phyloP scores from a whole-genome alignment of 352 stramenopile genomes.

The Blastocystis sp. region DNA sequence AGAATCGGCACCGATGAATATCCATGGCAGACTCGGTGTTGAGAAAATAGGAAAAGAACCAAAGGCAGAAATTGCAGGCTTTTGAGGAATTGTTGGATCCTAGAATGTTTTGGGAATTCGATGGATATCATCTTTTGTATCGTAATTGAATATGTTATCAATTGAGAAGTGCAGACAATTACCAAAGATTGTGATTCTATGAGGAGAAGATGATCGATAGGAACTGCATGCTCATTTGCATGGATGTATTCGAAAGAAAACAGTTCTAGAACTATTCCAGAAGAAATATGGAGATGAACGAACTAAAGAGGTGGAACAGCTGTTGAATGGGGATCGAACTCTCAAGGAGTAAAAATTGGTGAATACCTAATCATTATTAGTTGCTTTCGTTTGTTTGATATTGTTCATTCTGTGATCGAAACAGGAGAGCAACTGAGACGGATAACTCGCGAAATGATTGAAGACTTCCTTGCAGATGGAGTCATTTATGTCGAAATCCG shows the following conservation, averaged over 20 bases:
- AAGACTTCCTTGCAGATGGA: not conserved
- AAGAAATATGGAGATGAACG: not conserved
- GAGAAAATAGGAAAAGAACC: not conserved
- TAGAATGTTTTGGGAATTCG: not conserved
- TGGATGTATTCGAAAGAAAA: constrained; percentile 20
- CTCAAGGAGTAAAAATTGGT: not conserved
- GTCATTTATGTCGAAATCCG: constrained; percentile 47
- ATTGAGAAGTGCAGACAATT: not conserved
- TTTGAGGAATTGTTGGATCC: not conserved
- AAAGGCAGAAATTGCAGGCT: not conserved
- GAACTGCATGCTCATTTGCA: constrained; percentile 40
- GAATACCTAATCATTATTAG: not conserved
- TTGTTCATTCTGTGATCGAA: constrained; percentile 19
- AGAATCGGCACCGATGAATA: constrained; percentile 34
- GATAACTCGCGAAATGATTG: constrained; percentile 14
- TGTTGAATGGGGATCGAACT: constrained; percentile 25
- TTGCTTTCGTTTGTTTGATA: constrained; percentile 28
- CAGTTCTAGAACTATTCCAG: not conserved
- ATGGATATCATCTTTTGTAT: not conserved
- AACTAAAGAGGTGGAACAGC: not conserved
- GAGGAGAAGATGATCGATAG: not conserved
- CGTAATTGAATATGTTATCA: not conserved
- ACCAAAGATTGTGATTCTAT: constrained; percentile 4
- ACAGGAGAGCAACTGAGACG: not conserved
- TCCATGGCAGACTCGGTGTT: constrained; percentile 15